phyloP scores from a whole-genome alignment of 2,329 filamentous ascomycete genomes.

The Hypoxylon rubiginosum region DNA sequence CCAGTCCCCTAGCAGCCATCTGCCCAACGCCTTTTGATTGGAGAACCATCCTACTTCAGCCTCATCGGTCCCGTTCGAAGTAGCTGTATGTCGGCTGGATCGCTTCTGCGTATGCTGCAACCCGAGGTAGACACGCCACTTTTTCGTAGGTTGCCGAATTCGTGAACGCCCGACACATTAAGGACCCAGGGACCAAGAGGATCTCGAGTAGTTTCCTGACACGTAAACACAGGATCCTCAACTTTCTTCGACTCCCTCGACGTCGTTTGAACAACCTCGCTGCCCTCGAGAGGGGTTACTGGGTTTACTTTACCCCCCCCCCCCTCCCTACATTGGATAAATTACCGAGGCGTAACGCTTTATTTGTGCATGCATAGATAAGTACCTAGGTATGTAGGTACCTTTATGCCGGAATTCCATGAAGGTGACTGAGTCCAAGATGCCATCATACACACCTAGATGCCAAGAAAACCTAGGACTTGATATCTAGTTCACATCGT shows the following conservation, averaged over 20 bases:
- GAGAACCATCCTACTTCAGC: constrained; percentile 17
- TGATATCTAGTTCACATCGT: no score
- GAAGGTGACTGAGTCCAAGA: no score
- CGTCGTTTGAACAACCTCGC: background rate
- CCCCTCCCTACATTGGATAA: background rate
- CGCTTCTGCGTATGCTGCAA: constrained; percentile 12
- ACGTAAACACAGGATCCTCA: constrained; percentile 12
- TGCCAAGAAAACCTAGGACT: no score
- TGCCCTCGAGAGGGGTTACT: background rate
- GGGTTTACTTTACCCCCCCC: background rate
- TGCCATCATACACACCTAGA: no score
- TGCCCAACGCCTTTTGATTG: background rate
- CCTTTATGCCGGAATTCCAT: no score
- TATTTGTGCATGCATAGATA: no score
- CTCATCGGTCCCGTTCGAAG: constrained; percentile 21
- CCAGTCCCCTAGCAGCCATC: background rate
- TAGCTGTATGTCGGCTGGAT: constrained; percentile 9
- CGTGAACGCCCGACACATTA: constrained; percentile 4
- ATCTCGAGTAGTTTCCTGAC: constrained; percentile 8
- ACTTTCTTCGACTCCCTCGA: background rate
- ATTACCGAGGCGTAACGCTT: no score
- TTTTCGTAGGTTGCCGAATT: constrained; percentile 19
- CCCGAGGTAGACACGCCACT: constrained; percentile 17
- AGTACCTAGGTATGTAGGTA: no score
- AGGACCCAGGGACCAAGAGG: background rate